Conservation (phyloP, 495 filamentous ascomycete species). For the Aspergillus nidulans region DNA sequence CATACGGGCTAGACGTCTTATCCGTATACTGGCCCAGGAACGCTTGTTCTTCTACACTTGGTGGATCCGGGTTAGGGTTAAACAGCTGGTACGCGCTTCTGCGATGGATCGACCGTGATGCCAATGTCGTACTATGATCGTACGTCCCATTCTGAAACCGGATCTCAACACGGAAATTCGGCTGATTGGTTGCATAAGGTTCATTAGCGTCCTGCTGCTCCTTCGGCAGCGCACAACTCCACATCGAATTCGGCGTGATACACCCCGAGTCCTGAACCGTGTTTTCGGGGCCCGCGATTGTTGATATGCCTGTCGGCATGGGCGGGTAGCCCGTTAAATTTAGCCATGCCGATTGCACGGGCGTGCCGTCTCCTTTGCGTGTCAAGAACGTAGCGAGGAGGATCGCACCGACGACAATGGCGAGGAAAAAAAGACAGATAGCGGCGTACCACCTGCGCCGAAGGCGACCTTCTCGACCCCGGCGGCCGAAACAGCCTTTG, state of each 20-base stretch:
- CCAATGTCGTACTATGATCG: constrained; percentile 31
- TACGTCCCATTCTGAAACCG: constrained; percentile 69
- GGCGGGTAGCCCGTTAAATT: constrained; percentile 84
- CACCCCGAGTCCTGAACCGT: constrained; percentile 57
- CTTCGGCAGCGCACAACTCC: constrained; percentile 80
- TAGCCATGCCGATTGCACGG: constrained; percentile 60
- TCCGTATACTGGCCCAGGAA: constrained; percentile 88
- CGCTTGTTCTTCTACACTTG: constrained; percentile 60
- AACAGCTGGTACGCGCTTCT: constrained; percentile 30
- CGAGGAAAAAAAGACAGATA: constrained; percentile 49
- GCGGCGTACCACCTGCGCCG: constrained; percentile 57
- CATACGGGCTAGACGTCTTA: constrained; percentile 51
- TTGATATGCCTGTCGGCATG: constrained; percentile 76
- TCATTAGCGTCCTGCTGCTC: constrained; percentile 58
- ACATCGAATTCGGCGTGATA: constrained; percentile 62
- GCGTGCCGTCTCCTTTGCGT: constrained; percentile 37
- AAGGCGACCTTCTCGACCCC: constrained; percentile 56
- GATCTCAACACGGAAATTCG: constrained; percentile 76
- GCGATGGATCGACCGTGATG: constrained; percentile 18
- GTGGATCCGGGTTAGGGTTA: constrained; percentile 58
- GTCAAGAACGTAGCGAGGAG: constrained; percentile 58
- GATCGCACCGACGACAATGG: constrained; percentile 55
- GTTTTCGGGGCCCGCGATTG: constrained; percentile 63
- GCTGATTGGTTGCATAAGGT: constrained; percentile 59
- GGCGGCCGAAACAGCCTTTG: constrained; percentile 59